These are phyloP conservation scores for Aspergillus phoenicis DNA, from an alignment of 2,329 filamentous ascomycete genomes.

Conservation along the genomic window DNA sequence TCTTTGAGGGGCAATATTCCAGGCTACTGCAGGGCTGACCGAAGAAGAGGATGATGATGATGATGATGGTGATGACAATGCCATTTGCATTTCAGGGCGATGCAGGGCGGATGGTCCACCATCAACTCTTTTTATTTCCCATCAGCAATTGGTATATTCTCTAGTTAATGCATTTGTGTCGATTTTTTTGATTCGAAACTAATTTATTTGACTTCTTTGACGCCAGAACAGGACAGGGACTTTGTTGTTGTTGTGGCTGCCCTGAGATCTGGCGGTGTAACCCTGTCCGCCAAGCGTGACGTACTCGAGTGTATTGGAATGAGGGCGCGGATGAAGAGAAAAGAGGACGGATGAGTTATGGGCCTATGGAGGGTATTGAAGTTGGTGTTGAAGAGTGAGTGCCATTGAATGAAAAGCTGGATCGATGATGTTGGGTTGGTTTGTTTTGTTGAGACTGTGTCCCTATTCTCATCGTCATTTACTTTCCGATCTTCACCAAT, in stretches of 20 bases:
- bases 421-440: neutral
- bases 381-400: neutral
- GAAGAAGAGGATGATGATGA: too few species aligned
- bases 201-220: neutral
- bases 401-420: neutral
- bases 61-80: neutral
- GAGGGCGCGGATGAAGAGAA: conserved; percentile 4
- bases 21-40: neutral
- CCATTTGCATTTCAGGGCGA: conserved; percentile 4
- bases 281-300: conserved; percentile 17
- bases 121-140: neutral
- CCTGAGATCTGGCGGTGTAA: conserved; percentile 31
- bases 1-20: neutral
- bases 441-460: neutral
- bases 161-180: too few species aligned
- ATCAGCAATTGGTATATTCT: too few species aligned
- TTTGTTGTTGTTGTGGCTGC: conserved; percentile 16
- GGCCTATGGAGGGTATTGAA: too few species aligned
- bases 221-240: conserved; percentile 2
- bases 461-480: neutral
- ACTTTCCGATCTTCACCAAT: neutral
- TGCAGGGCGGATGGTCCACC: conserved; percentile 17
- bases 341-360: neutral
- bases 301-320: conserved; percentile 7
- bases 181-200: too few species aligned